Base-by-base conservation (phyloP, 257 asterid species). In the Petrea volubilis region DNA sequence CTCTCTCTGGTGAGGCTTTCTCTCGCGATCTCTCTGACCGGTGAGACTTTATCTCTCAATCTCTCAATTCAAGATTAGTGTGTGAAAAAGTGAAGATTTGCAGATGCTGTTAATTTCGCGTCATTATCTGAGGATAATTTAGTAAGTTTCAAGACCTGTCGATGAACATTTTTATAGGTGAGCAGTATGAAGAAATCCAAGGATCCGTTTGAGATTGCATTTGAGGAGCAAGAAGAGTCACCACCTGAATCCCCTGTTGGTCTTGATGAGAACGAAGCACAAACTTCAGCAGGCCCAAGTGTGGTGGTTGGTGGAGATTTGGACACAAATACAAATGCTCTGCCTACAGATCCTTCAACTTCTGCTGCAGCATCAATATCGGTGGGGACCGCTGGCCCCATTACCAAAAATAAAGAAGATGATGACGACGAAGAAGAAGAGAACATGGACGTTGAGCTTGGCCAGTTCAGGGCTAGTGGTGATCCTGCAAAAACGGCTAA, bases 381-480 rank as follows among this genome's bases (percentile, higher is more conserved):
- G 3, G 49, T 43, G 51, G 83, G 82, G 13, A 60, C 83, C 67
- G 79, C 84, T 64, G 88, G 86, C 18, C 80, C 84, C 27, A 38
- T 38, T 74, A 80, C 77, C 64, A 95, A 95, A 78, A 49, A 80
- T 71, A 95, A 89, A 79, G 97, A 91, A 71, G 99, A 94, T 3
- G 98, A 91, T 6, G 97, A 94, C 18, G 99, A 94, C 15, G 99
- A 94, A 71, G 97, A 94, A 29, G 97, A 91, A 73, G 98, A 91
- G 78, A 87, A 84, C 77, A 78, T 95, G 97, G 99, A 92, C 38
- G 89, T 89, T 64, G 95, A 90, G 82, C 86, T 92, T 49, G 89
- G 90, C 36, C 91, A 87, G 79, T 68, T 92, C 50, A 78, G 86
- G 12, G 15, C 92, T 27, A 81, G 78, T 66, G 89, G 86, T 23